Conservation (phyloP, 805 yeast genomes). For the Nematodospora valgi region DNA sequence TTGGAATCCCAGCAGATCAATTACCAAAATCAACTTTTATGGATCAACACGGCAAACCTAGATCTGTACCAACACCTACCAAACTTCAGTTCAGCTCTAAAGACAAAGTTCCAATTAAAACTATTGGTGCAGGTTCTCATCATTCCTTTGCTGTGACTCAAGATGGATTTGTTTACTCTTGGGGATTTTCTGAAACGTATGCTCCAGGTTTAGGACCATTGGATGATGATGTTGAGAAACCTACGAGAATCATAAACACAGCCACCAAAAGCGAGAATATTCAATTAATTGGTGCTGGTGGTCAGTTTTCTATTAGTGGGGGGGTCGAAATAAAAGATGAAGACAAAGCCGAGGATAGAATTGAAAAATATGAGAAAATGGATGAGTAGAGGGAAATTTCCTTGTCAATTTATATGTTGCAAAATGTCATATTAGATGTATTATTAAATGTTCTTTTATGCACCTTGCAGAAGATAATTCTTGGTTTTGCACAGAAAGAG, state of each 20-base stretch:
- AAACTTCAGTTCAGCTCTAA: conserved; percentile 41
- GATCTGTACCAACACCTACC: conserved; percentile 86
- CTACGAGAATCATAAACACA: conserved; percentile 88
- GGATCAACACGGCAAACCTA: conserved; percentile 75
- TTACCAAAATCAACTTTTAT: conserved; percentile 71
- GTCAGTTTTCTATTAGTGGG: conserved; percentile 89
- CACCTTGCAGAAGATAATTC: neutral
- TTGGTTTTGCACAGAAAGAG: neutral
- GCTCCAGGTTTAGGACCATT: conserved; percentile 94
- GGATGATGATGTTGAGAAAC: conserved; percentile 81
- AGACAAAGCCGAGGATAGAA: conserved; percentile 44
- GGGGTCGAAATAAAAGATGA: conserved; percentile 65
- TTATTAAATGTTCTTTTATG: neutral
- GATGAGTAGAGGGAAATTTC: too few relatives aligned
- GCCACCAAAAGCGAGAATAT: conserved; percentile 84
- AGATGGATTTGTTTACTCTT: conserved; percentile 83
- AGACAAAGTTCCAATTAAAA: conserved; percentile 31
- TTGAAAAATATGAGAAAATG: conserved; percentile 50
- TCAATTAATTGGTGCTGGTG: conserved; percentile 82
- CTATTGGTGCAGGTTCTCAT: conserved; percentile 82
- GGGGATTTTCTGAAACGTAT: conserved; percentile 98
- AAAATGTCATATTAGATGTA: too few relatives aligned
- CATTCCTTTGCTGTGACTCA: conserved; percentile 83
- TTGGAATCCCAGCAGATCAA: conserved; percentile 68
- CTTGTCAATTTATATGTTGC: too few relatives aligned